Evolutionary conservation across 192 early-diverging fungal species (phyloP), one percentile per base, ranked within the genome.

Genomic region (Umbelopsis isabellina): DNA sequence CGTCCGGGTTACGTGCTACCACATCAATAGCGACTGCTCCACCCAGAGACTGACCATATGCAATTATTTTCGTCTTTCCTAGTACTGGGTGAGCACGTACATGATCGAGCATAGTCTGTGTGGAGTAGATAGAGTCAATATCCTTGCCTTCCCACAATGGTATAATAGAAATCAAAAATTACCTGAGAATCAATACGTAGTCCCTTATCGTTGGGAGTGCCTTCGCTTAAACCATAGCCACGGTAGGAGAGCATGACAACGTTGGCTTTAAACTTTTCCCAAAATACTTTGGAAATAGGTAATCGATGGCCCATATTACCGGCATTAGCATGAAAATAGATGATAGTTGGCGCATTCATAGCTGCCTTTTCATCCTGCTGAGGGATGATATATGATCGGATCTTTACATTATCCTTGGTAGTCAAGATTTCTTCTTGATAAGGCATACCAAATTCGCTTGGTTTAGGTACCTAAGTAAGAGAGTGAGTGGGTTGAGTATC

Each of bases 241-340:
- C 97, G 88, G 73, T 99, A 99, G 22, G 94, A 96, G 21, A 97
- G 85, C 92, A 99, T 92, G 65, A 96, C 89, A 21, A 99, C 88
- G 76, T 99, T 98, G 82, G 85, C 88, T 35, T 84, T 80, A 45
- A 88, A 84, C 37, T 77, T 74, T 21, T 79, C 75, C 66, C 92
- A 86, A 67, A 97, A 82, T 12, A 87, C 77, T 68, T 87, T 78
- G 21, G 95, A 93, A 53, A 97, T 94, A 4, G 95, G 95, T 66
- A 99, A 83, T n/a, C 97, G 85, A 75, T 99, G 96, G 49, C 97
- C 97, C 91, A 49, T 55, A 23, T 27, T 7, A 22, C 16, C 25
- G 46, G 52, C 3, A 75, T 79, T 82, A 75, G 83, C 89, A 74
- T 99, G 97, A 66, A 92, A 92, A 71, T 94, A 97, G 6, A 98